Percentiles rank a stretch among this genome's conserved stretches.
phyloP scores from a whole-genome alignment of 2,329 filamentous ascomycete species.

The Metarhizium sp. region DNA sequence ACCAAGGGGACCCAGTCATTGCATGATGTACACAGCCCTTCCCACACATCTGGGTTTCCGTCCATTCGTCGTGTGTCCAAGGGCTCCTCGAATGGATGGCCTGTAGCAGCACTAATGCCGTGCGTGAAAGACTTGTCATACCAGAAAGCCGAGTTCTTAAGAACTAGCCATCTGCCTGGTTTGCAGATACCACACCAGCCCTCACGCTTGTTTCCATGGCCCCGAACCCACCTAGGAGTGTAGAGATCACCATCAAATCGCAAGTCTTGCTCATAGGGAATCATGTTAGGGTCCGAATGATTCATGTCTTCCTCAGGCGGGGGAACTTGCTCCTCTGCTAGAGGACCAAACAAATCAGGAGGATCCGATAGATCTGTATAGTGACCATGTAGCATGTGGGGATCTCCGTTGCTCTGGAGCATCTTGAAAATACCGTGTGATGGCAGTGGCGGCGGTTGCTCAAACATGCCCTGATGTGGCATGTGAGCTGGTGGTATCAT shows the following conservation, averaged over 20 bases:
- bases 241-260: conserved; percentile 76
- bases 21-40: conserved; percentile 69
- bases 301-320: conserved; percentile 78
- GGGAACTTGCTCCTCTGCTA: conserved; percentile 63
- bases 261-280: conserved; percentile 69
- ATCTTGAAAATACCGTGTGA: conserved; percentile 66
- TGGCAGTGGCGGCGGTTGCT: conserved; percentile 52
- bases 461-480: conserved; percentile 44
- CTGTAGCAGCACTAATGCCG: conserved; percentile 74
- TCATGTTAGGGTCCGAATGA: conserved; percentile 63
- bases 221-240: conserved; percentile 75
- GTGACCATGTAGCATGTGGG: conserved; percentile 56
- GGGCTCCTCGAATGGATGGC: conserved; percentile 68
- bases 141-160: conserved; percentile 90
- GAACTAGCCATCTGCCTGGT: conserved; percentile 72
- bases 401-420: conserved; percentile 65
- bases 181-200: conserved; percentile 89
- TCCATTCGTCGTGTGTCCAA: conserved; percentile 68
- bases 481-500: conserved; percentile 44
- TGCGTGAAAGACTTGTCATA: conserved; percentile 89
- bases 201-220: conserved; percentile 78
- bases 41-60: conserved; percentile 73
- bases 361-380: conserved; percentile 67
- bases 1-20: conserved; percentile 74
- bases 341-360: conserved; percentile 66